These are phyloP conservation scores for Cryptosporidium parvum DNA, from an alignment of 169 alveolate species.

Conservation along the genomic window DNA sequence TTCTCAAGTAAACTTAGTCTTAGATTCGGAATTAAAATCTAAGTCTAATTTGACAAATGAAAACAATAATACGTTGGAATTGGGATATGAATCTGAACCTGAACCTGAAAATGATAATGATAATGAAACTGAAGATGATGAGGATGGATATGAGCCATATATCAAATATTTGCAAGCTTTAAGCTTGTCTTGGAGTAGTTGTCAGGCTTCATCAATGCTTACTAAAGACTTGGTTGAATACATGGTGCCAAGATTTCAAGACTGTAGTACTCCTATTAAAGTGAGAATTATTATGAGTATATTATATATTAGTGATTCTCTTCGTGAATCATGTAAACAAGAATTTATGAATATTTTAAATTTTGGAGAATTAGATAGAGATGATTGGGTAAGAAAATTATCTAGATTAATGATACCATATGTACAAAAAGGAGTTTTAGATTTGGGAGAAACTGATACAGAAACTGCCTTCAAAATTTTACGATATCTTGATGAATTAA, in stretches of 20 bases:
- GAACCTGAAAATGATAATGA: neutral
- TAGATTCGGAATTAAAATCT: neutral
- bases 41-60: neutral
- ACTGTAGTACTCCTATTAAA: conserved; percentile 86
- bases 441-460: conserved; percentile 88
- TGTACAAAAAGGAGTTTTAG: conserved; percentile 87
- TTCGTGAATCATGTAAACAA: conserved; percentile 78
- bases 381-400: conserved; percentile 91
- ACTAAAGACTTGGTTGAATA: conserved; percentile 81
- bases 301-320: conserved; percentile 82
- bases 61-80: neutral
- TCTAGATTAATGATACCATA: conserved; percentile 88
- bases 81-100: neutral
- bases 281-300: conserved; percentile 85
- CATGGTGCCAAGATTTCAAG: conserved; percentile 84
- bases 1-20: neutral
- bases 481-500: conserved; percentile 87
- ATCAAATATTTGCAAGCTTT: conserved; percentile 65
- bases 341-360: conserved; percentile 77
- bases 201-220: conserved; percentile 85
- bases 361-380: conserved; percentile 89
- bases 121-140: conserved; percentile 38
- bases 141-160: conserved; percentile 70
- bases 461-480: conserved; percentile 90
- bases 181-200: conserved; percentile 85